Conservation (phyloP, 2,329 filamentous ascomycete species). For the Sphaerulina vaccinii region DNA sequence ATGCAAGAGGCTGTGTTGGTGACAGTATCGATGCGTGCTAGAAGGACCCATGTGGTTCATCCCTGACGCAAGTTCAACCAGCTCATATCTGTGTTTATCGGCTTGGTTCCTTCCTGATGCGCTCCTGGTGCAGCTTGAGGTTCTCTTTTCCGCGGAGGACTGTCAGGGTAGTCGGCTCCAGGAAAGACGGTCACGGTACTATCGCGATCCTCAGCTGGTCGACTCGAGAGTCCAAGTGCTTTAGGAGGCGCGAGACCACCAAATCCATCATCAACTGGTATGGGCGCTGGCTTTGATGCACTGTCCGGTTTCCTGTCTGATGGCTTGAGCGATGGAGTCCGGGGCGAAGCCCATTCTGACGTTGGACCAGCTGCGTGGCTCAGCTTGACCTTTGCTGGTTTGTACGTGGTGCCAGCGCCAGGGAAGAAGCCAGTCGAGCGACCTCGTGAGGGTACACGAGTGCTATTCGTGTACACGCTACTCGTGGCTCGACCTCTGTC, state of each 20-base stretch:
- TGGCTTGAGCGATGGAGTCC: constrained; percentile 16
- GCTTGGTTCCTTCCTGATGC: constrained; percentile 33
- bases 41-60: constrained; percentile 4
- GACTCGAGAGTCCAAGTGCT: constrained; percentile 15
- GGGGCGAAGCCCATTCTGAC: constrained; percentile 28
- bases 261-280: neutral
- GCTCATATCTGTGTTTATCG: constrained; percentile 62
- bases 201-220: constrained; percentile 29
- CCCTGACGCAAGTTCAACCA: constrained; percentile 65
- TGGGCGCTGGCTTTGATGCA: constrained; percentile 9
- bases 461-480: constrained; percentile 46
- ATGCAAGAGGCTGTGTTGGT: neutral
- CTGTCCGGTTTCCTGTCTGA: constrained; percentile 19
- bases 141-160: constrained; percentile 36
- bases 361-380: constrained; percentile 27
- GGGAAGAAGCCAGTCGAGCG: constrained; percentile 54
- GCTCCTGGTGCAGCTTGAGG: constrained; percentile 37
- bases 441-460: constrained; percentile 41
- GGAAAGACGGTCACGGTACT: constrained; percentile 41
- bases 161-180: constrained; percentile 31
- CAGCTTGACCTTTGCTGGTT: constrained; percentile 31
- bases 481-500: constrained; percentile 39
- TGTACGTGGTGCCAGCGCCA: constrained; percentile 33
- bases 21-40: neutral
- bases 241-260: constrained; percentile 13